Conservation (phyloP, 805 yeast genomes). For the Teunomyces pallodes region DNA sequence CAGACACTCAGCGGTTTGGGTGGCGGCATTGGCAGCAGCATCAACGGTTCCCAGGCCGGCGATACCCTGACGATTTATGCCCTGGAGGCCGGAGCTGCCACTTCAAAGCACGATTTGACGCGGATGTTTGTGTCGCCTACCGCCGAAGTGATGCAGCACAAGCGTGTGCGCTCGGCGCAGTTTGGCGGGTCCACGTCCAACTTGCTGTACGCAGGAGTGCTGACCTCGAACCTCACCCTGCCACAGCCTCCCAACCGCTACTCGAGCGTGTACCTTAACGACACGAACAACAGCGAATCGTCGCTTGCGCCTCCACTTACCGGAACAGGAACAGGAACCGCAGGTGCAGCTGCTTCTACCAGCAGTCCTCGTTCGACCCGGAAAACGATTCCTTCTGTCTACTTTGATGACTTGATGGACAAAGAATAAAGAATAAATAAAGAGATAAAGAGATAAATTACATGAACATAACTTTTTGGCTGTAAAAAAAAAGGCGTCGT, state of each 20-base stretch:
- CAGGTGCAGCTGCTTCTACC: constrained; percentile 9
- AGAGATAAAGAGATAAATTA: not conserved
- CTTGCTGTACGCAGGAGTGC: constrained; percentile 10
- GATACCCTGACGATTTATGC: constrained; percentile 35
- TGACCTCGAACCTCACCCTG: constrained; percentile 18
- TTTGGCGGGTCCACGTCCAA: constrained; percentile 14
- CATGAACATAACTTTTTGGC: too few relatives aligned
- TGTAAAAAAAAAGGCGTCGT: not conserved
- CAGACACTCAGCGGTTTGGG: constrained; percentile 18
- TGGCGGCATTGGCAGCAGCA: constrained; percentile 8
- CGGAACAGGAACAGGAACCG: too few relatives aligned
- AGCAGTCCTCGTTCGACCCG: constrained; percentile 19
- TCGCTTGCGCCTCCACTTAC: constrained; percentile 8
- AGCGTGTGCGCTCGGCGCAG: constrained; percentile 28
- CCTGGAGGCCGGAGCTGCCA: constrained; percentile 27
- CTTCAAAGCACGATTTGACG: constrained; percentile 41
- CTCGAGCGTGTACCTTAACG: constrained; percentile 40
- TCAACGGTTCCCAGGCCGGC: constrained; percentile 24
- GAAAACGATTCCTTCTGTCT: constrained; percentile 46
- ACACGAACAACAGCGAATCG: constrained; percentile 33
- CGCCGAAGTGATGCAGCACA: constrained; percentile 61
- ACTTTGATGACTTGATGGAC: constrained; percentile 50
- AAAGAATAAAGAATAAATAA: constrained; percentile 9
- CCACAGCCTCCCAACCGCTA: constrained; percentile 29
- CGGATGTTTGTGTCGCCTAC: constrained; percentile 77